Evolutionary conservation across 2,329 filamentous ascomycete genomes (phyloP).

Genomic region (Pseudogymnoascus sp.): DNA sequence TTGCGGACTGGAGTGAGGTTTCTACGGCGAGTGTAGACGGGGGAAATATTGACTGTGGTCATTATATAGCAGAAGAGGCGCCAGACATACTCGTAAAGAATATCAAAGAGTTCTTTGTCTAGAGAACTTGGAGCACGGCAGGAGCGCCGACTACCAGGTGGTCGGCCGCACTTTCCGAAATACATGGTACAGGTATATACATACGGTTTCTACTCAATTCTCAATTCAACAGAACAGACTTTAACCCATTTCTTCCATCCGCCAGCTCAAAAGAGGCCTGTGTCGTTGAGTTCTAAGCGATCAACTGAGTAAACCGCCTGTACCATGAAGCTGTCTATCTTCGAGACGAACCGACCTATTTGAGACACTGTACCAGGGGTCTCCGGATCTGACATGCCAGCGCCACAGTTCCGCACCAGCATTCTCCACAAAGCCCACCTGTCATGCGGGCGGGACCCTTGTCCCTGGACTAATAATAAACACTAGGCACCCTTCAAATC

Average conservation of each 20-base stretch:
- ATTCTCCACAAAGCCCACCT: not conserved
- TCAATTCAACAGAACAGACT: not conserved
- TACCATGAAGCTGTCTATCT: not conserved
- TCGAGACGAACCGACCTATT: not conserved
- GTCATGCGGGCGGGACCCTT: not conserved
- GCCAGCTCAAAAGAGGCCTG: too few species aligned
- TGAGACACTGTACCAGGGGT: not conserved
- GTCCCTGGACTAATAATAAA: not conserved
- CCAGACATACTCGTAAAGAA: conserved; percentile 41
- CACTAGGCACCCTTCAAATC: not conserved
- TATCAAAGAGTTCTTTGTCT: conserved; percentile 37
- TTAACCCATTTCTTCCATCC: not conserved
- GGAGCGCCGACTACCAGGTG: not conserved
- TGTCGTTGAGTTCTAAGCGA: too few species aligned
- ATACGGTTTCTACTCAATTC: not conserved
- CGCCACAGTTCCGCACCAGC: not conserved
- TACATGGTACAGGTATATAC: not conserved
- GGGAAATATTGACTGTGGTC: conserved; percentile 40
- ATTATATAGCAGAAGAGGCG: conserved; percentile 47
- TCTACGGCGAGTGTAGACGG: conserved; percentile 36
- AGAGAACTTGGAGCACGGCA: conserved; percentile 15
- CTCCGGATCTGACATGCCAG: not conserved
- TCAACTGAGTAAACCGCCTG: too few species aligned
- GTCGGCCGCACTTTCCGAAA: not conserved
- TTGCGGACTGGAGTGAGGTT: conserved; percentile 47